These are phyloP conservation scores for Cytospora paraplurivora DNA, from an alignment of 2,329 filamentous ascomycete species.

Conservation along the genomic window DNA sequence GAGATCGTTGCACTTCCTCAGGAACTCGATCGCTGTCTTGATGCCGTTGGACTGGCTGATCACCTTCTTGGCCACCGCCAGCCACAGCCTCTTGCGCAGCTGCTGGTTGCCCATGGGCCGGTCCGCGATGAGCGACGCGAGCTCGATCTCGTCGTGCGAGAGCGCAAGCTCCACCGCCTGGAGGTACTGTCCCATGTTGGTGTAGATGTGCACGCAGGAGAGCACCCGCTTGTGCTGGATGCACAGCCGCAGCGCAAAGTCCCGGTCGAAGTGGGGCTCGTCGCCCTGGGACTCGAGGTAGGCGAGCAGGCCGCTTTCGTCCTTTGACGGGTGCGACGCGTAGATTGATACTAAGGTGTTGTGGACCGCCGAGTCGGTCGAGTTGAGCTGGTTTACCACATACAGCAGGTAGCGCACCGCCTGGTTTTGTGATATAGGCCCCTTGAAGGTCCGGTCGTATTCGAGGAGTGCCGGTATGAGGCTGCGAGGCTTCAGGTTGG, in stretches of 20 bases:
- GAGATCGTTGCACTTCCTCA: conserved; percentile 80
- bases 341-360: conserved; percentile 97
- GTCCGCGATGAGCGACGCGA: conserved; percentile 88
- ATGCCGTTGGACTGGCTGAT: conserved; percentile 86
- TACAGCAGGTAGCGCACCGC: conserved; percentile 92
- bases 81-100: conserved; percentile 91
- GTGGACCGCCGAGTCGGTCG: conserved; percentile 84
- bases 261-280: conserved; percentile 86
- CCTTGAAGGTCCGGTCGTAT: conserved; percentile 79
- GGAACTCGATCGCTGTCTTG: conserved; percentile 89
- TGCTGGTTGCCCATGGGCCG: conserved; percentile 75
- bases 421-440: conserved; percentile 76
- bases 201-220: conserved; percentile 96
- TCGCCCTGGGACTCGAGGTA: conserved; percentile 91
- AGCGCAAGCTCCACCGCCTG: conserved; percentile 92
- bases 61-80: conserved; percentile 91
- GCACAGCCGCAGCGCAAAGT: conserved; percentile 93
- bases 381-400: conserved; percentile 83
- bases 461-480: conserved; percentile 92
- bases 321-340: conserved; percentile 78
- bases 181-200: conserved; percentile 90
- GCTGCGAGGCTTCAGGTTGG: conserved; percentile 79
- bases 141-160: conserved; percentile 84
- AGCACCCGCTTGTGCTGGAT: conserved; percentile 93
- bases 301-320: conserved; percentile 81